Base-by-base conservation (phyloP, 129 eudicot genomes). In the Artemisia annua region DNA sequence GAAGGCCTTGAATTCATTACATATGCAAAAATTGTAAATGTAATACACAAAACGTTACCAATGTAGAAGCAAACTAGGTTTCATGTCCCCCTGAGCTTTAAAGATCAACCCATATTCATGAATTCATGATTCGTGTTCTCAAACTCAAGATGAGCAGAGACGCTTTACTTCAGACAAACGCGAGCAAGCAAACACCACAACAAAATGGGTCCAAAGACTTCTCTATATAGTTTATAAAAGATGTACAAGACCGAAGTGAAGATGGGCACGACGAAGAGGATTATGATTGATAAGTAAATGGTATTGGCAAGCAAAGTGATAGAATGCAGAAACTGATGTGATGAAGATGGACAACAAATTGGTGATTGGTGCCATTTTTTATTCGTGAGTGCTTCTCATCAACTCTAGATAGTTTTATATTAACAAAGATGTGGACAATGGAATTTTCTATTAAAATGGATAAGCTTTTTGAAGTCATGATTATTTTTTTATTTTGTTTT, bases 321-420 rank as follows among this genome's bases (percentile, higher is more conserved):
- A 56, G 66, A 54, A 52, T 11, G 74, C 57, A 52, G 74, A 26
- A 53, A 70, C 35, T 12, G 63, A 53, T 11, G 63, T 16, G 50
- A 53, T 53, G 63, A 70, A 30, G 8, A 43, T 19, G 14, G 7
- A 35, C 18, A 71, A 35, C 12, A 39, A 70, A 19, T 20, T 70
- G 66, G 56, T 43, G 55, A 58, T 44, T 55, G 65, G 75, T 54
- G 75, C 65, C 75, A 35, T 70, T 54, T 17, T 39, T 56, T 1
- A n/a, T 56, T 4, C 4, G 19, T 12, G 65, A 24, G 18, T 3
- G 65, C 30, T 30, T 30, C 5, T 57, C 63, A 6, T 57, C 63
- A 60, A 26, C 46, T 60, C 2, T 60, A 2, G 46, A 2, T 39
- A 8, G 11, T 7, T 39, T 39, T 1, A 7, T 5, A 39, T 7